Evolutionary conservation across 768 basidiomycete genomes (phyloP).

Genomic region (Cubamyces lactineus): DNA sequence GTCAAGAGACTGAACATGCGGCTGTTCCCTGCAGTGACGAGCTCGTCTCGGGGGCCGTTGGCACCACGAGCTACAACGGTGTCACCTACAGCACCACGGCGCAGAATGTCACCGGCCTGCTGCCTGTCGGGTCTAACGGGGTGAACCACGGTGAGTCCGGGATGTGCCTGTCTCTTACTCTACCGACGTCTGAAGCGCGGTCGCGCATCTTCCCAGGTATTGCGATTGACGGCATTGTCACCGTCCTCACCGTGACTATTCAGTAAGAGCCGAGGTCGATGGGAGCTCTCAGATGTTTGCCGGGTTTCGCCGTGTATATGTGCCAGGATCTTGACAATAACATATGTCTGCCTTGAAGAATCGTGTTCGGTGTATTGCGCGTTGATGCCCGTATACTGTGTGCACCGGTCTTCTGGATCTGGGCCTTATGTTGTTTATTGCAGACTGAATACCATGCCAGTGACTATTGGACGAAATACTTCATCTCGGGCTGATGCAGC

Average conservation of each 20-base stretch:
- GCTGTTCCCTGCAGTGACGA: constrained; percentile 35
- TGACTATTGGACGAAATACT: too few species aligned
- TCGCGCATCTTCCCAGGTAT: constrained; percentile 44
- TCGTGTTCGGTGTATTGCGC: too few species aligned
- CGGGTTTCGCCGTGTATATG: not conserved
- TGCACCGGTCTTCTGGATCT: too few species aligned
- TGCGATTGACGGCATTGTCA: constrained; percentile 59
- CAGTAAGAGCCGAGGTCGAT: constrained; percentile 13
- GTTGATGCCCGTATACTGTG: too few species aligned
- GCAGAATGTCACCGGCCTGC: constrained; percentile 54
- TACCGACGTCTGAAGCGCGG: not conserved
- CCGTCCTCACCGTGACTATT: constrained; percentile 57
- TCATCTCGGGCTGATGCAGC: too few species aligned
- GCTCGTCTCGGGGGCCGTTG: constrained; percentile 45
- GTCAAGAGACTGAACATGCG: not conserved
- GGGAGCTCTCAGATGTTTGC: not conserved
- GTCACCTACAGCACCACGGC: constrained; percentile 51
- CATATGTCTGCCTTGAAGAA: too few species aligned
- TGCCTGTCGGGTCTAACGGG: constrained; percentile 53
- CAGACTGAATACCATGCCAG: too few species aligned
- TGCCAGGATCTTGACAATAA: not conserved
- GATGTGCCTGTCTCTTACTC: not conserved
- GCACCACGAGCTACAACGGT: constrained; percentile 44
- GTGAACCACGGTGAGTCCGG: constrained; percentile 50
- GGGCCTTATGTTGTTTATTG: too few species aligned